Percentiles rank a stretch among this genome's conserved stretches.
Conservation (phyloP, 75 land plant species). For the Cupressus sempervirens region DNA sequence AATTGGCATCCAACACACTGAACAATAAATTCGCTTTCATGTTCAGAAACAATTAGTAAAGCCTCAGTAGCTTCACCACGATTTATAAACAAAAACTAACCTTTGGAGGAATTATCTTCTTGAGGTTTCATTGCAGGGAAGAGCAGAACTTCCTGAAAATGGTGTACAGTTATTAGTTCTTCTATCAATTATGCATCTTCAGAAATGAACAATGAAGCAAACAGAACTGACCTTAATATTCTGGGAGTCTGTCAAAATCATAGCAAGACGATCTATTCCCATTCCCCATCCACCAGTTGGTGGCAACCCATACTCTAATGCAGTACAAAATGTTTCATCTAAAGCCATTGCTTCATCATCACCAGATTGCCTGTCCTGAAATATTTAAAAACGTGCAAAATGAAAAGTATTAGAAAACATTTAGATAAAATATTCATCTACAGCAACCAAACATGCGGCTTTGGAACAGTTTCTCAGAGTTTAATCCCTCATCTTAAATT, state of each 20-base stretch:
- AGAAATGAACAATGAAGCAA: not conserved
- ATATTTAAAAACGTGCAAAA: not conserved
- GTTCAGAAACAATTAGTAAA: not conserved
- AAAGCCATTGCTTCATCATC: slow-evolving; percentile 98
- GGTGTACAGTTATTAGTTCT: not conserved
- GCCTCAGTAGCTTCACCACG: not conserved
- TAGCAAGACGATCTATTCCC: slow-evolving; percentile 90
- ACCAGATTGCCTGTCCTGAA: slow-evolving; percentile 83
- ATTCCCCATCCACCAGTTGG: slow-evolving; percentile 99
- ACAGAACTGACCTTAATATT: slow-evolving; percentile 74
- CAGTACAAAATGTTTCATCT: slow-evolving; percentile 86
- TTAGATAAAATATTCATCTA: not conserved
- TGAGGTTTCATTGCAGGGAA: slow-evolving; percentile 96
- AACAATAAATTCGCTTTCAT: not conserved
- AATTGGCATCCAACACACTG: not conserved
- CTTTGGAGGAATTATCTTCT: slow-evolving; percentile 32
- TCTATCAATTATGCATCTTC: not conserved
- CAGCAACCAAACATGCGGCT: not conserved
- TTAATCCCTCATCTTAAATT: not conserved
- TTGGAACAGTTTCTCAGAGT: not conserved
- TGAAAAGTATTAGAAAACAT: not conserved
- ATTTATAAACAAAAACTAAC: not conserved
- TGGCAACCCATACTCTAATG: slow-evolving; percentile 93
- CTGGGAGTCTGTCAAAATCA: slow-evolving; percentile 92
- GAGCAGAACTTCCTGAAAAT: slow-evolving; percentile 73